A percentile compares a stretch with the other conserved stretches of the same genome.
Evolutionary conservation across 2,329 filamentous ascomycete genomes (phyloP).

Genomic region (Nannizziopsis barbatae): DNA sequence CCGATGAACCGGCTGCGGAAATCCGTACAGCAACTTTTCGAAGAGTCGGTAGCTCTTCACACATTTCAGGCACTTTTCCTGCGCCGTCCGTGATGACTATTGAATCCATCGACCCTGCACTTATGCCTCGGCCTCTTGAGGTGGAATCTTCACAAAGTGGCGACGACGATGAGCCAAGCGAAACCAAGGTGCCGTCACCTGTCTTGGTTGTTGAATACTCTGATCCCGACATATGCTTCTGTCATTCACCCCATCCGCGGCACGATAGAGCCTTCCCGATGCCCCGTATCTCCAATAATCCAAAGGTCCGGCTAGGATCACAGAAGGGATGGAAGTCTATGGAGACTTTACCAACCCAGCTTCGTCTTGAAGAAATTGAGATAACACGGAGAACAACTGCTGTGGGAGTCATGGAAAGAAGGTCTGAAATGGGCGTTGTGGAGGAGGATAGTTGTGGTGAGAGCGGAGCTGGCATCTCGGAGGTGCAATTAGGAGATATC

Average conservation of each 20-base stretch:
- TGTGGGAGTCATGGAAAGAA: neutral
- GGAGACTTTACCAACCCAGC: neutral
- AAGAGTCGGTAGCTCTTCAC: neutral
- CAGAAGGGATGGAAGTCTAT: neutral
- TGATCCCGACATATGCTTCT: constrained; percentile 10
- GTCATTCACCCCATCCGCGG: constrained; percentile 11
- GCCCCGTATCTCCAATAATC: neutral
- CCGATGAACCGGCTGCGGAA: neutral
- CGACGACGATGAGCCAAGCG: neutral
- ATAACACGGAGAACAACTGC: neutral
- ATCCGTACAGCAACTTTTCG: neutral
- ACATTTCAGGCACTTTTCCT: neutral
- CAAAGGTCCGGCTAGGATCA: neutral
- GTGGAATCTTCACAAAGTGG: neutral
- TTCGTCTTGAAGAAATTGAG: neutral
- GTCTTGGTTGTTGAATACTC: neutral
- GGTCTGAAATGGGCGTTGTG: neutral
- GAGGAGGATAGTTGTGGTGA: neutral
- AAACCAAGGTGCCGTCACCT: neutral
- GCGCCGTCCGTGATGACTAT: constrained; percentile 3
- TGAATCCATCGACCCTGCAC: constrained; percentile 7
- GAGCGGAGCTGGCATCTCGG: neutral
- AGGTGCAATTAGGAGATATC: neutral
- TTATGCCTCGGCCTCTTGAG: constrained; percentile 7
- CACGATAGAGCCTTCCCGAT: constrained; percentile 7